phyloP scores from a whole-genome alignment of 78 protist species.

The Emiliania huxleyi region DNA sequence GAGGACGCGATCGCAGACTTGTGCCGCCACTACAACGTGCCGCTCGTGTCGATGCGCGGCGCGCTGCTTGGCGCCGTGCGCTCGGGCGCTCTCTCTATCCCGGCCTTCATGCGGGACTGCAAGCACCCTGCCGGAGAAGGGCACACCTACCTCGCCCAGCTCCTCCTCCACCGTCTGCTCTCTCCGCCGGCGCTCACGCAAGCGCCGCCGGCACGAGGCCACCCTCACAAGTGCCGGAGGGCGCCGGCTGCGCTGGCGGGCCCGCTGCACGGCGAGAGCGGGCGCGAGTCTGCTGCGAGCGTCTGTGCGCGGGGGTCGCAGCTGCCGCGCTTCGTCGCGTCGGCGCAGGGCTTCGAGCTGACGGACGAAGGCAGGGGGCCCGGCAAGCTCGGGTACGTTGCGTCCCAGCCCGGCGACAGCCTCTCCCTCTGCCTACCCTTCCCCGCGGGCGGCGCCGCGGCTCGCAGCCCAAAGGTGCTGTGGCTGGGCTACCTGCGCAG shows the following conservation, averaged over 20 bases:
- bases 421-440: neutral
- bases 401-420: neutral
- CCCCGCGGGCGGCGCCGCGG: neutral
- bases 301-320: neutral
- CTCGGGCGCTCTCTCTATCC: neutral
- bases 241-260: neutral
- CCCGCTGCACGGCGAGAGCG: neutral
- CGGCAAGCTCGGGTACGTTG: neutral
- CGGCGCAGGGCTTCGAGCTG: neutral
- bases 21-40: neutral
- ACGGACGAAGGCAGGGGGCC: neutral
- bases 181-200: neutral
- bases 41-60: slow-evolving; percentile 1
- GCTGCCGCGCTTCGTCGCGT: neutral
- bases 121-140: neutral
- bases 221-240: no score
- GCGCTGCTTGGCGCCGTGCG: neutral
- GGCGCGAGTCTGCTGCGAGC: neutral
- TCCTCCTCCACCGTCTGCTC: neutral
- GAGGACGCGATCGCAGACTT: neutral
- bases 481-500: neutral
- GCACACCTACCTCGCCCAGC: neutral
- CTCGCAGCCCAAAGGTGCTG: no score
- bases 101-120: neutral
- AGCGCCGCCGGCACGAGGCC: no score